Evolutionary conservation across 306 rosid species (phyloP).

Genomic region (Erythrophleum fordii): DNA sequence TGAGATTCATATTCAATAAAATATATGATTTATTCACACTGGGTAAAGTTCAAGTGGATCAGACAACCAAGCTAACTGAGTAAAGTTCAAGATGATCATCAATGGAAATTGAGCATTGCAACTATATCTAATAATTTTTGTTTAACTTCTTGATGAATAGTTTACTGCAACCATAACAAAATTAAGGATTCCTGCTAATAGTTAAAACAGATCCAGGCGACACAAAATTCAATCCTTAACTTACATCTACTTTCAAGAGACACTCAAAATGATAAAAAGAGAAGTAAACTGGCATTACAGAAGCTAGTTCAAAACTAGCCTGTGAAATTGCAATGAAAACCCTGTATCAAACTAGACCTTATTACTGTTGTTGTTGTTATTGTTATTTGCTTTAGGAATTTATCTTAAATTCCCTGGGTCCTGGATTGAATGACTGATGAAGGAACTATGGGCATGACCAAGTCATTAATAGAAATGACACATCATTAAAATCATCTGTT

Average conservation of each 20-base stretch:
- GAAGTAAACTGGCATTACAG: background rate
- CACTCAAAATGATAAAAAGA: background rate
- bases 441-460: background rate
- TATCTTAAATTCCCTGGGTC: slow-evolving; percentile 6
- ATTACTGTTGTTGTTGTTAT: background rate
- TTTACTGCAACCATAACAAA: background rate
- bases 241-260: background rate
- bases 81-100: background rate
- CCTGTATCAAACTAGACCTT: background rate
- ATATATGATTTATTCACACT: too few relatives aligned
- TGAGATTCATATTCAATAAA: too few relatives aligned
- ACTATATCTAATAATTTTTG: background rate
- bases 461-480: background rate
- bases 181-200: background rate
- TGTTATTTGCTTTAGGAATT: background rate
- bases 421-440: slow-evolving; percentile 32
- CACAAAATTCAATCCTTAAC: background rate
- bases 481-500: slow-evolving; percentile 3
- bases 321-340: background rate
- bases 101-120: background rate
- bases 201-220: background rate
- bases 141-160: background rate
- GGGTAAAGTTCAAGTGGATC: too few relatives aligned
- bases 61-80: background rate
- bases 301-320: background rate